These are phyloP conservation scores for Zygosaccharomyces siamensis DNA, from an alignment of 805 yeast genomes.

Conservation along the genomic window DNA sequence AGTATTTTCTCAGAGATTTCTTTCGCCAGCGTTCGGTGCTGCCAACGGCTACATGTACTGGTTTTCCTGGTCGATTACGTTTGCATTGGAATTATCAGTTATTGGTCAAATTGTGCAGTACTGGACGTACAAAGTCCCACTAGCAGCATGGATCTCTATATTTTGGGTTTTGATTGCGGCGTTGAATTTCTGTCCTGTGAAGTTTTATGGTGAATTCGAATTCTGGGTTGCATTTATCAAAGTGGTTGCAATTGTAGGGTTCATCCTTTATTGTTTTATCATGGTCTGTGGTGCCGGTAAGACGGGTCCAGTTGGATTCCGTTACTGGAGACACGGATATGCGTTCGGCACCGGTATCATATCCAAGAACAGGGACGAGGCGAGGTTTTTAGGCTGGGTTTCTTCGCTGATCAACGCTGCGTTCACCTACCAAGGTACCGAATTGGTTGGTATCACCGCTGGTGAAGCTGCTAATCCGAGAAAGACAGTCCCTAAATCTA, in stretches of 20 bases:
- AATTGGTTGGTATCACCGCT: constrained; percentile 67
- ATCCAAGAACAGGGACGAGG: constrained; percentile 46
- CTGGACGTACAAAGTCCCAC: constrained; percentile 68
- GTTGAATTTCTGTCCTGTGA: constrained; percentile 62
- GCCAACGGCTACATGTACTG: constrained; percentile 71
- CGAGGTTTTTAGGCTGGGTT: constrained; percentile 64
- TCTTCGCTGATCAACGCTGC: constrained; percentile 66
- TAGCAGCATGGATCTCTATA: constrained; percentile 67
- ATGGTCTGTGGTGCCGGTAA: constrained; percentile 74
- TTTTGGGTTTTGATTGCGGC: constrained; percentile 53
- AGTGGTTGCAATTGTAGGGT: constrained; percentile 66
- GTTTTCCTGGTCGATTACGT: constrained; percentile 75
- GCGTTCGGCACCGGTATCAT: constrained; percentile 65
- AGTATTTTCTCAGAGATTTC: constrained; percentile 62
- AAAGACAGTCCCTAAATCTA: constrained; percentile 66
- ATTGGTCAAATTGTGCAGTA: constrained; percentile 60
- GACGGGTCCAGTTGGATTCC: constrained; percentile 68
- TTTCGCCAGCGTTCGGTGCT: constrained; percentile 68
- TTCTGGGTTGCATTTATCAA: constrained; percentile 69
- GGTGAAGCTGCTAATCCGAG: constrained; percentile 71
- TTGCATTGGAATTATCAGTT: constrained; percentile 67
- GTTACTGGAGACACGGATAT: constrained; percentile 79
- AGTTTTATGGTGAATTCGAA: constrained; percentile 67
- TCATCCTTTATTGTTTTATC: constrained; percentile 57
- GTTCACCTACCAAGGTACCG: constrained; percentile 80